Base-by-base conservation (phyloP, 1,139 yeast species). In the Taphrina betulina region DNA sequence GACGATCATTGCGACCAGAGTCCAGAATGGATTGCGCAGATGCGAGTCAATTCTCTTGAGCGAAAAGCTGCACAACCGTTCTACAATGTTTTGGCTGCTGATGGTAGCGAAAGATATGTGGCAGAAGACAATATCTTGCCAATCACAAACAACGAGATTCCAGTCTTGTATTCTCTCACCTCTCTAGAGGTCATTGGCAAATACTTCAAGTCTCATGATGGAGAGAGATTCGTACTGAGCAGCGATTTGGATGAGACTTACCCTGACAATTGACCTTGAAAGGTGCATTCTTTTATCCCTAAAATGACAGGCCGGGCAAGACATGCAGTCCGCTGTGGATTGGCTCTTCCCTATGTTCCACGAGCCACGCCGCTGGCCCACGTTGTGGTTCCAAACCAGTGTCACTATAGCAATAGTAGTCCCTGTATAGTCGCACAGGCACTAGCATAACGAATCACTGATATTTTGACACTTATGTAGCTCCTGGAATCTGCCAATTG, bases 121-220 rank as follows among this genome's bases (percentile, higher is more conserved):
- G 54, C 54, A 12, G 46, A 50, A 23, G 41, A 38, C 40, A 40
- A 50, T 23, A 31, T 50, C 10, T 7, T 43, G 26, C 48, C 48
- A 20, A 43, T 43, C 2, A 8, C 48, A 2, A 26, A 19, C 28
- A 43, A 31, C 14, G 48, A 43, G 20, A 20, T 16, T 5, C 38
- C 36, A 3, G 36, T 31, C n/a, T 43, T 43, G 29, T 37, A 43
- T 22, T 29, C 36, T 3, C 38, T 43, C 7, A 37, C 14, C 5
- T 22, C 29, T 29, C 38, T 43, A 1, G 38, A 43, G 3, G 26
- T 43, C 17, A 43, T 43, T 19, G 48, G 48, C 38, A 43, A 43
- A 31, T 43, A 43, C 29, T 43, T 43, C 48, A 29, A 31, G 29
- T 29, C 38, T 19, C 31, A 36, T 2, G 17, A 19, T 17, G 48